Evolutionary conservation across 768 basidiomycete genomes (phyloP).

Genomic region (Rhodotorula paludigena): DNA sequence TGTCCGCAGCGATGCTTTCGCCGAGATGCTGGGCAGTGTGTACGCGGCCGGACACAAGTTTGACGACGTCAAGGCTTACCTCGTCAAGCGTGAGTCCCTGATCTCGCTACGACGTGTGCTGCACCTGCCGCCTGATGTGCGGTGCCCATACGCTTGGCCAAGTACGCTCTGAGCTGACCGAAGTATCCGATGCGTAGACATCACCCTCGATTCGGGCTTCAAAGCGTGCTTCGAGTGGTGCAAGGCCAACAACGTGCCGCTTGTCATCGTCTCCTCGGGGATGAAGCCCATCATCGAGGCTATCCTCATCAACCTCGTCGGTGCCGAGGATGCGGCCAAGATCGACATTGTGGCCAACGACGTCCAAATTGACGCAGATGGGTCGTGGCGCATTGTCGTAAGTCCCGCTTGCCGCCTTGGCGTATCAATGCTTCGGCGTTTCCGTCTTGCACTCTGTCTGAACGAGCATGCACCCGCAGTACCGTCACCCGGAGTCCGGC

Average conservation of each 20-base stretch:
- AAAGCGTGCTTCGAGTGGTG: conserved; percentile 81
- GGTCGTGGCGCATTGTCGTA: conserved; percentile 68
- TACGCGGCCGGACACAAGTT: conserved; percentile 16
- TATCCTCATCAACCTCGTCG: conserved; percentile 75
- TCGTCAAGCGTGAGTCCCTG: conserved; percentile 12
- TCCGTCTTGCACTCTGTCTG: not conserved
- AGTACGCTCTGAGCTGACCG: conserved; percentile 52
- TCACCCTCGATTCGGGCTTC: conserved; percentile 82
- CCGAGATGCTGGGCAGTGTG: conserved; percentile 77
- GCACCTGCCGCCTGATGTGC: too few species aligned
- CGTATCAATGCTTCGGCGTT: not conserved
- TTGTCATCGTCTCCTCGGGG: conserved; percentile 25
- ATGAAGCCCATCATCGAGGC: conserved; percentile 73
- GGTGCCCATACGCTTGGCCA: conserved; percentile 53
- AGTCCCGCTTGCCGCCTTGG: conserved; percentile 26
- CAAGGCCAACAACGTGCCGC: conserved; percentile 68
- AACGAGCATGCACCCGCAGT: not conserved
- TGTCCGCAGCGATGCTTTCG: conserved; percentile 69
- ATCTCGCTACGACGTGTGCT: too few species aligned
- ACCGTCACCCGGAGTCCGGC: conserved; percentile 41
- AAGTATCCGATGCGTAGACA: conserved; percentile 59
- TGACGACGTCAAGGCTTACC: conserved; percentile 19
- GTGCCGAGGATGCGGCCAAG: conserved; percentile 60
- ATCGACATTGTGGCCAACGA: conserved; percentile 96
- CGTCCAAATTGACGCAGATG: conserved; percentile 61